A percentile compares a stretch with the other conserved stretches of the same genome.
Conservation (phyloP, 2,329 filamentous ascomycete species). For the Arthrobotrys entomopaga region DNA sequence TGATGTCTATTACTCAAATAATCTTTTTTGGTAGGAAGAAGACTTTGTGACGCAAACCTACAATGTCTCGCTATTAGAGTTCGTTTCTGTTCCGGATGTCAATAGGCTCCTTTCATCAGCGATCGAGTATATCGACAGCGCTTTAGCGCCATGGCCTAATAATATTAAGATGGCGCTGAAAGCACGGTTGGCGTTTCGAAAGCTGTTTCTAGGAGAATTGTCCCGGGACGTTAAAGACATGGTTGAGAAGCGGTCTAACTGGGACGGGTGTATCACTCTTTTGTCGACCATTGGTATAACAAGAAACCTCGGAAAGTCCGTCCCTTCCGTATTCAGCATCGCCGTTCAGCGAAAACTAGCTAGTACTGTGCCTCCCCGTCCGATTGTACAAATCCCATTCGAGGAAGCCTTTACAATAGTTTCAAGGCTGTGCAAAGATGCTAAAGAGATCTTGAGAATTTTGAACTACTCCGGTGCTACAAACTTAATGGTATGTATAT, state of each 20-base stretch:
- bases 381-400: conserved; percentile 81
- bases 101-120: conserved; percentile 61
- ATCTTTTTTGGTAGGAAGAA: conserved; percentile 74
- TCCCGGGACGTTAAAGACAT: conserved; percentile 67
- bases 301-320: conserved; percentile 71
- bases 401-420: conserved; percentile 77
- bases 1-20: conserved; percentile 13
- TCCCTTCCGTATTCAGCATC: conserved; percentile 83
- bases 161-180: conserved; percentile 69
- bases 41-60: conserved; percentile 96
- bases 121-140: conserved; percentile 47
- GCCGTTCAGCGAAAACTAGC: conserved; percentile 92
- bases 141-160: conserved; percentile 63
- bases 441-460: conserved; percentile 74
- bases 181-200: conserved; percentile 74
- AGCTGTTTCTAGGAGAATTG: conserved; percentile 69
- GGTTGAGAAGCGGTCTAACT: conserved; percentile 62
- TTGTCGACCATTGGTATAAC: conserved; percentile 71
- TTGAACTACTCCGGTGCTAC: conserved; percentile 75
- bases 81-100: conserved; percentile 67
- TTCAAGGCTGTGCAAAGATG: conserved; percentile 76
- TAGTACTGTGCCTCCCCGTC: conserved; percentile 90
- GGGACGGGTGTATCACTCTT: conserved; percentile 62
- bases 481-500: conserved; percentile 72
- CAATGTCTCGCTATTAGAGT: conserved; percentile 77